Conservation (phyloP, 495 filamentous ascomycete genomes). For the Lichina pygmaea region DNA sequence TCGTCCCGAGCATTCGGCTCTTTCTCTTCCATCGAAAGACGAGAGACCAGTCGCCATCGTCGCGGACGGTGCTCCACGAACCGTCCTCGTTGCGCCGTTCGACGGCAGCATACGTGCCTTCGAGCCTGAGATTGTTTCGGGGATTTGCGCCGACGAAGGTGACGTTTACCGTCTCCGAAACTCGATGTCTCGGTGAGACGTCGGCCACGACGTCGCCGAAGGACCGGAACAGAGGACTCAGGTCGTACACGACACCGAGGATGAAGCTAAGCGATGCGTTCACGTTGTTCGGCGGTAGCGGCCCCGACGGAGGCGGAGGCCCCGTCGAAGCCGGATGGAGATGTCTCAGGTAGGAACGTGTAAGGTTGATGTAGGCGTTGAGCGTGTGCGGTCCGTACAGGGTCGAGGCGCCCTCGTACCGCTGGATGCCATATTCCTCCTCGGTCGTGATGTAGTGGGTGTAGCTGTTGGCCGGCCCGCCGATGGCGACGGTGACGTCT, state of each 20-base stretch:
- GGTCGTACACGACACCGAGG: slow-evolving; percentile 49
- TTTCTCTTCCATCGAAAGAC: slow-evolving; percentile 61
- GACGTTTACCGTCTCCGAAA: slow-evolving; percentile 28
- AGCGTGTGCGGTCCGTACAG: slow-evolving; percentile 84
- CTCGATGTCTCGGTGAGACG: slow-evolving; percentile 22
- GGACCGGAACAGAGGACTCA: slow-evolving; percentile 34
- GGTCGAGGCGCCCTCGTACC: slow-evolving; percentile 89
- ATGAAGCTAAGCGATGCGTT: slow-evolving; percentile 65
- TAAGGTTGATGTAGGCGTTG: slow-evolving; percentile 72
- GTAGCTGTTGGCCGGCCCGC: slow-evolving; percentile 87
- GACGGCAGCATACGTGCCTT: slow-evolving; percentile 54
- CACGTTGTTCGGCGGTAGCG: slow-evolving; percentile 57
- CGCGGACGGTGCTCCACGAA: slow-evolving; percentile 36
- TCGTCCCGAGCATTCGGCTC: slow-evolving; percentile 41
- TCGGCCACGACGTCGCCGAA: slow-evolving; percentile 54
- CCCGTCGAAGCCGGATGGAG: slow-evolving; percentile 22
- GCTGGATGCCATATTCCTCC: slow-evolving; percentile 73
- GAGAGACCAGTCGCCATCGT: slow-evolving; percentile 56
- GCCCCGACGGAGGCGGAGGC: slow-evolving; percentile 22
- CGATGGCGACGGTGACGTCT: slow-evolving; percentile 37
- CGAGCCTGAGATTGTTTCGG: slow-evolving; percentile 58
- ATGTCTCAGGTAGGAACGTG: slow-evolving; percentile 41
- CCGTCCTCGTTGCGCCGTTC: slow-evolving; percentile 28
- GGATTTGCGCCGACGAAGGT: slow-evolving; percentile 79
- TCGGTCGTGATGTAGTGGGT: slow-evolving; percentile 88